phyloP scores from a whole-genome alignment of 2,329 filamentous ascomycete species.

The Neonectria faginata region DNA sequence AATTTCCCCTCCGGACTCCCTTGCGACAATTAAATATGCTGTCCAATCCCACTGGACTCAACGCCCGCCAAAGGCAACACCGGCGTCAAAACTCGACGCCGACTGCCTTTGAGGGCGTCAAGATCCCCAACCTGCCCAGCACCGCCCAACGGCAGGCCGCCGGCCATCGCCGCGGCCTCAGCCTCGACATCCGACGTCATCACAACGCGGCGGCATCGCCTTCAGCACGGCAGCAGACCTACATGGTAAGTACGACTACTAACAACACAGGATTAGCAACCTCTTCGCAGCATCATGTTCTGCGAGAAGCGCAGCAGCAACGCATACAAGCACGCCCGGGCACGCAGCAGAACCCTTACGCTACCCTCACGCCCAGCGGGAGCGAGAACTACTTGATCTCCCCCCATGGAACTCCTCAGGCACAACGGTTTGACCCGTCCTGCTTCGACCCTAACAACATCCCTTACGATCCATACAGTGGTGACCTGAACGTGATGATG shows the following conservation, averaged over 20 bases:
- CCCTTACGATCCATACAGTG: constrained; percentile 61
- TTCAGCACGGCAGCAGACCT: constrained; percentile 50
- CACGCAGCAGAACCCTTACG: constrained; percentile 54
- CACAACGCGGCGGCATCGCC: constrained; percentile 50
- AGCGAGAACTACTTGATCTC: constrained; percentile 70
- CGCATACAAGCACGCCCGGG: constrained; percentile 81
- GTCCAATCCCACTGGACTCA: constrained; percentile 80
- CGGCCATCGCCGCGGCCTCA: constrained; percentile 84
- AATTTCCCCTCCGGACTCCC: constrained; percentile 73
- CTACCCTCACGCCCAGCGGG: constrained; percentile 49
- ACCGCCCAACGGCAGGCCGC: constrained; percentile 57
- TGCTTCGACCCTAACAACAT: constrained; percentile 58
- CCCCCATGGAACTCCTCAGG: constrained; percentile 66
- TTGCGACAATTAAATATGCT: constrained; percentile 76
- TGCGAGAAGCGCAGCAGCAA: constrained; percentile 93
- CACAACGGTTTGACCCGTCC: constrained; percentile 63
- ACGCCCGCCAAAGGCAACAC: constrained; percentile 69
- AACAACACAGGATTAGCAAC: constrained; percentile 68
- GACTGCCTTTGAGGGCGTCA: constrained; percentile 79
- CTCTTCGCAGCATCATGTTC: constrained; percentile 74
- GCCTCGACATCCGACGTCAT: constrained; percentile 79
- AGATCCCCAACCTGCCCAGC: constrained; percentile 73
- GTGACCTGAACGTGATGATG: constrained; percentile 58
- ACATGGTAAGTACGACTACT: constrained; percentile 64
- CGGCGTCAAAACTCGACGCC: constrained; percentile 90